These are phyloP conservation scores for Omphalea diandra DNA, from an alignment of 441 rosid species.

Conservation along the genomic window DNA sequence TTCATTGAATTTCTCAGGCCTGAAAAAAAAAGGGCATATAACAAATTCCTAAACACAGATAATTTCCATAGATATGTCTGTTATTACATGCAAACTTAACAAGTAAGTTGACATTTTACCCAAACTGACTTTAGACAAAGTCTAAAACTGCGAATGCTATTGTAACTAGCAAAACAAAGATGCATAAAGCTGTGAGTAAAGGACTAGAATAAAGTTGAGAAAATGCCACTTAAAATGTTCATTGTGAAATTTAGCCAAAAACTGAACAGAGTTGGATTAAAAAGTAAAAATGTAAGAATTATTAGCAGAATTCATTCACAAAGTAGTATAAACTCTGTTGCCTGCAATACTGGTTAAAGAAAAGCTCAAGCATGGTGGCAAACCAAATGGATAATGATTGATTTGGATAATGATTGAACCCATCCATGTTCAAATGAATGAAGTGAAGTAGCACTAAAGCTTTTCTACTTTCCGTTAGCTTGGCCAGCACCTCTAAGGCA, in stretches of 20 bases:
- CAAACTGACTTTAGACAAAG: conserved; percentile 11
- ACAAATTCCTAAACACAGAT: not conserved
- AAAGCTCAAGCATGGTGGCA: not conserved
- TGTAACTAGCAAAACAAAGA: too few species aligned
- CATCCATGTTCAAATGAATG: conserved; percentile 58
- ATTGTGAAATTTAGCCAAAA: not conserved
- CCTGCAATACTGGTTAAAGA: not conserved
- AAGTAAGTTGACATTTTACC: conserved; percentile 1
- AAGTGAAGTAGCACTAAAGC: conserved; percentile 49
- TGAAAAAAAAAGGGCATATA: not conserved
- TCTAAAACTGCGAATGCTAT: too few species aligned
- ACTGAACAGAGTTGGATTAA: not conserved
- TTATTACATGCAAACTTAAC: conserved; percentile 4
- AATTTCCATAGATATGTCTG: not conserved
- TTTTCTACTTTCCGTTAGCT: conserved; percentile 47
- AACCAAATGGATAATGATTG: conserved; percentile 17
- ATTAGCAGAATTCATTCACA: not conserved
- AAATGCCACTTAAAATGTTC: not conserved
- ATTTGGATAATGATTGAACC: too few species aligned
- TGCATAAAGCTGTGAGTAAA: not conserved
- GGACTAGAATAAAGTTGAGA: not conserved
- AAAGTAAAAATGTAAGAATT: not conserved
- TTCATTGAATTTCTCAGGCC: too few species aligned
- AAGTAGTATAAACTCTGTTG: not conserved
- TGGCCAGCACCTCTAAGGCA: conserved; percentile 49